Conservation (phyloP, 306 rosid genomes). For the Alnus glutinosa region DNA sequence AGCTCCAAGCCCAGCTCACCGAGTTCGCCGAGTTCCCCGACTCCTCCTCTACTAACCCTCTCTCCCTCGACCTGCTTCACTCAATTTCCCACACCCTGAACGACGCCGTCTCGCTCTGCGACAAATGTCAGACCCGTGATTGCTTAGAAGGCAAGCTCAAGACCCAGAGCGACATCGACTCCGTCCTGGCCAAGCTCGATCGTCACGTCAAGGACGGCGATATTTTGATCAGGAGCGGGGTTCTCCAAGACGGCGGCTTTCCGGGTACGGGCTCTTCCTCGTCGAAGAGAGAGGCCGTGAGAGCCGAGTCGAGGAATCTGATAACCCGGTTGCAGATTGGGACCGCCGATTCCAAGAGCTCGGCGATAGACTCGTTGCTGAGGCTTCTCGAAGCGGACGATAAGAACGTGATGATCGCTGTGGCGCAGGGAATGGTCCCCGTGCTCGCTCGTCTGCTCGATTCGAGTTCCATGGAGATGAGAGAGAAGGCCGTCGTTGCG, state of each 20-base stretch:
- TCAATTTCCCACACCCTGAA: constrained; percentile 47
- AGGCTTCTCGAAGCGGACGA: constrained; percentile 63
- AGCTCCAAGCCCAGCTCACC: constrained; percentile 64
- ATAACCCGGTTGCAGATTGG: constrained; percentile 86
- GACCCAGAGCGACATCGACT: constrained; percentile 83
- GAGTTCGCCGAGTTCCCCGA: constrained; percentile 58
- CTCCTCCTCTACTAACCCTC: constrained; percentile 47
- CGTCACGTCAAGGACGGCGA: constrained; percentile 67
- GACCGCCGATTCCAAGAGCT: constrained; percentile 45
- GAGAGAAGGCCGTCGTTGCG: constrained; percentile 76
- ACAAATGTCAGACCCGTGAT: constrained; percentile 40
- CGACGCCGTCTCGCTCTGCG: constrained; percentile 56
- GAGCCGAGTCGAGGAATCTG: constrained; percentile 70
- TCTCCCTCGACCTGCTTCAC: constrained; percentile 65
- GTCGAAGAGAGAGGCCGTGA: constrained; percentile 61
- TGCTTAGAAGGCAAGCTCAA: constrained; percentile 70
- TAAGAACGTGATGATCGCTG: constrained; percentile 82
- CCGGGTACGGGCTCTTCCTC: constrained; percentile 25
- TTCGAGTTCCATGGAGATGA: constrained; percentile 49
- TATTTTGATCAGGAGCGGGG: constrained; percentile 71
- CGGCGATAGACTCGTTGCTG: constrained; percentile 66
- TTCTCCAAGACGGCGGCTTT: constrained; percentile 48
- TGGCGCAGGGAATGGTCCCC: constrained; percentile 92
- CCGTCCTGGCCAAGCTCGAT: constrained; percentile 63
- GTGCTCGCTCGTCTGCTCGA: constrained; percentile 73